These are phyloP conservation scores for Fusarium praegraminearum DNA, from an alignment of 2,329 filamentous ascomycete species.

Conservation along the genomic window DNA sequence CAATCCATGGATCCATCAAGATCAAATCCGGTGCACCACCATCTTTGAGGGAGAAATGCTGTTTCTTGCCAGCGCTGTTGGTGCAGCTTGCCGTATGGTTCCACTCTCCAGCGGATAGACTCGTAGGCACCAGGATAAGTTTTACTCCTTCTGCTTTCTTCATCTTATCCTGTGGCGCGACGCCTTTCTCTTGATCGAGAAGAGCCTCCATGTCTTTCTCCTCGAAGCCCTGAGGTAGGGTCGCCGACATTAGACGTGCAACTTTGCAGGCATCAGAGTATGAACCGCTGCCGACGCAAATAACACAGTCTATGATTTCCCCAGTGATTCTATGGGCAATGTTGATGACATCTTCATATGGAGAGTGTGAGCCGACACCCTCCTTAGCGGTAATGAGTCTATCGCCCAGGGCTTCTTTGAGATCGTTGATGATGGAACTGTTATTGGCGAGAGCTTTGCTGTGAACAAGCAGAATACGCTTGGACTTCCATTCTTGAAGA, in stretches of 20 bases:
- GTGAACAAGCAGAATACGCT: constrained; percentile 5
- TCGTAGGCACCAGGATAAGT: constrained; percentile 5
- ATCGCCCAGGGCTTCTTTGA: neutral
- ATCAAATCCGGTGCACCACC: constrained; percentile 22
- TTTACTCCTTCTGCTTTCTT: constrained; percentile 12
- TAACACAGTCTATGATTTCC: constrained; percentile 3
- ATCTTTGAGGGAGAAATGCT: constrained; percentile 12
- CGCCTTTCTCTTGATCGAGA: constrained; percentile 4
- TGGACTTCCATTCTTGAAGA: neutral
- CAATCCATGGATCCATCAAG: constrained; percentile 26
- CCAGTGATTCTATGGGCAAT: constrained; percentile 3
- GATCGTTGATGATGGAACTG: neutral
- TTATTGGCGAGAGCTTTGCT: constrained; percentile 19
- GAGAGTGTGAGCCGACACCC: constrained; percentile 23
- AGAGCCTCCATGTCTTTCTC: constrained; percentile 22
- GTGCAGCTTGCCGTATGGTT: constrained; percentile 26
- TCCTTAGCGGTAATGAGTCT: neutral
- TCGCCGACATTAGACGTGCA: constrained; percentile 12
- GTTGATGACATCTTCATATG: constrained; percentile 21
- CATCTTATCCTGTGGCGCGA: constrained; percentile 15
- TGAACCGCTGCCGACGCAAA: constrained; percentile 13
- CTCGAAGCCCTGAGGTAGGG: neutral
- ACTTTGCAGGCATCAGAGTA: constrained; percentile 28
- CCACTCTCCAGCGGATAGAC: constrained; percentile 24
- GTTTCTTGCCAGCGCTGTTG: constrained; percentile 13